Evolutionary conservation across 352 stramenopile genomes (phyloP), one percentile per base, ranked within the genome.

Genomic region (Globisporangium polare): DNA sequence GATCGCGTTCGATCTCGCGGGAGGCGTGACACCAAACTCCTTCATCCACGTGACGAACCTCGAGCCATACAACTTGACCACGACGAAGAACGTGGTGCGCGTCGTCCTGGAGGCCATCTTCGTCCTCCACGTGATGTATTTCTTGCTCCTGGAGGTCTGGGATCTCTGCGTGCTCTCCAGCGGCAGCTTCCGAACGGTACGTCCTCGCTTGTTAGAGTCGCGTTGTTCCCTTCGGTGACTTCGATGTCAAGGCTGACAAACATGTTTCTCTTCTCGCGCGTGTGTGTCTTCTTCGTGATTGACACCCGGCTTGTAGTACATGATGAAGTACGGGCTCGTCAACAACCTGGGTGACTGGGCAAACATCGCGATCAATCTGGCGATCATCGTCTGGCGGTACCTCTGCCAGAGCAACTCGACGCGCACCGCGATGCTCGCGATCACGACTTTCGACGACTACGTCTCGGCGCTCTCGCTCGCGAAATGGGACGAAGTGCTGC

Each of bases 261-360:
- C 29, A 33, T 61, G 35, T 64, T 9, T 42, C 12, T 29, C 29
- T 33, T 53, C 4, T 18, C 15, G 15, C 37, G n/a, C 4, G 15
- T 20, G 1, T 58, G 35, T 43, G n/a, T n/a, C n/a, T n/a, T n/a
- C 37, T 7, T n/a, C 37, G 5, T 20, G 37, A 13, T 13, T 4
- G 29, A 9, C 29, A 7, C 5, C 29, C 8, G 17, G 17, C 51
- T 39, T 53, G 33, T 31, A 89, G 78, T 90, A 90, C 53, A 66
- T 88, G 54, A 70, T 66, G 46, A 77, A 78, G 27, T 90, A 90
- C 51, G 81, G 81, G 3, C 29, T 88, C 35, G 51, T 81, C 37
- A 90, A 90, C 50, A 89, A 88, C 41, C 59, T 89, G 5, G 75
- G 78, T 12, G 81, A 90, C 62, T 89, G 78, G 81, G 54, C 66